Evolutionary conservation across 495 filamentous ascomycete species (phyloP).

Genomic region (Tuber magnatum): DNA sequence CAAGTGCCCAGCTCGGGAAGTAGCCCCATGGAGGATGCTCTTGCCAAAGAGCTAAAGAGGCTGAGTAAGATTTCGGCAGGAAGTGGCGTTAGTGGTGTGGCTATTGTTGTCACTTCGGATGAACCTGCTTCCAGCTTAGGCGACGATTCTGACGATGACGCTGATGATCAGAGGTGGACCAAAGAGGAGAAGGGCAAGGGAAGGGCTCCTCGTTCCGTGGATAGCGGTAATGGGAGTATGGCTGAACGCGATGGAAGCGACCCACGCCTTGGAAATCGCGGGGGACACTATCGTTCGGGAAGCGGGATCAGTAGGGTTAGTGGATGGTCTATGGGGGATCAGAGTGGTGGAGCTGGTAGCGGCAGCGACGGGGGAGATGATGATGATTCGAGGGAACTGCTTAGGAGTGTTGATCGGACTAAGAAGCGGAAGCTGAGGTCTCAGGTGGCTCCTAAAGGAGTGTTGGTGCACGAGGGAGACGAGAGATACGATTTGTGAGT

Average conservation of each 20-base stretch:
- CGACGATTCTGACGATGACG: slow-evolving; percentile 29
- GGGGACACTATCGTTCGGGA: slow-evolving; percentile 24
- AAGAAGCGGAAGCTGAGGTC: slow-evolving; percentile 33
- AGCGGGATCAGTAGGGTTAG: slow-evolving; percentile 26
- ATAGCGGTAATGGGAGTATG: slow-evolving; percentile 7
- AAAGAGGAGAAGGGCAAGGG: slow-evolving; percentile 39
- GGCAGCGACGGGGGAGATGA: slow-evolving; percentile 34
- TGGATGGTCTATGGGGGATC: slow-evolving; percentile 16
- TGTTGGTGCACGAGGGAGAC: slow-evolving; percentile 37
- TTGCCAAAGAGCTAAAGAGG: slow-evolving; percentile 33
- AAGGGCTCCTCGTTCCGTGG: slow-evolving; percentile 30
- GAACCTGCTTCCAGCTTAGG: slow-evolving; percentile 26
- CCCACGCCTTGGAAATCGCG: slow-evolving; percentile 9
- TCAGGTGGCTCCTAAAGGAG: slow-evolving; percentile 31
- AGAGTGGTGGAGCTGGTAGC: background rate
- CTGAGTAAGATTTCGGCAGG: slow-evolving; percentile 39
- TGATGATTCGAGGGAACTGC: slow-evolving; percentile 21
- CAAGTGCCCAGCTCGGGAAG: slow-evolving; percentile 22
- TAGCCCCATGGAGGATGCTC: slow-evolving; percentile 29
- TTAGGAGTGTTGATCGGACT: slow-evolving; percentile 8
- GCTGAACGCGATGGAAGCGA: slow-evolving; percentile 16
- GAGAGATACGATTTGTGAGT: slow-evolving; percentile 38
- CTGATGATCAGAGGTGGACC: slow-evolving; percentile 24
- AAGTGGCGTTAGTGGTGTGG: slow-evolving; percentile 38
- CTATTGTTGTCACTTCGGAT: slow-evolving; percentile 38